Conservation (phyloP, 139 green algal species). For the Choricystis sp. region DNA sequence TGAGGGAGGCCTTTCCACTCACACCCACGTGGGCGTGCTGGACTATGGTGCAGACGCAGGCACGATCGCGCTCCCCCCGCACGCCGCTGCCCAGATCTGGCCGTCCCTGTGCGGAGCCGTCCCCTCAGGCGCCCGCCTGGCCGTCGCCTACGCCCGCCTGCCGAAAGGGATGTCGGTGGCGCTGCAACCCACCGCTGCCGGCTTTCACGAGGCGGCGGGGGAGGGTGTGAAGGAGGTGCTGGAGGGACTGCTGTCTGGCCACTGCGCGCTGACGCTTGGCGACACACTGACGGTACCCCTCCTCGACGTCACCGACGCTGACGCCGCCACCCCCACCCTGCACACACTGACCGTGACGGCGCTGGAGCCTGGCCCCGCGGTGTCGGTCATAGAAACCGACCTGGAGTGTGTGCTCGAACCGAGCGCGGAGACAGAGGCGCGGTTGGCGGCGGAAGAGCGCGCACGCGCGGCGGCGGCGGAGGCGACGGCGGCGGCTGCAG, state of each 20-base stretch:
- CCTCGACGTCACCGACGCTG: too few relatives aligned
- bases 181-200: background rate
- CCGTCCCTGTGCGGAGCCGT: background rate
- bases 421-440: background rate
- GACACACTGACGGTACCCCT: background rate
- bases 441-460: too few relatives aligned
- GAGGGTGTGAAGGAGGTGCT: background rate
- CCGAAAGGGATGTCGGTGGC: background rate
- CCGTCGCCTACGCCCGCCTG: background rate
- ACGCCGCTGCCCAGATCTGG: background rate
- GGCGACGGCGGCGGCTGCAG: background rate
- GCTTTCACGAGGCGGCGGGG: background rate
- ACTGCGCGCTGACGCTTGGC: background rate
- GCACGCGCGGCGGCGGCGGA: too few relatives aligned
- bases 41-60: background rate
- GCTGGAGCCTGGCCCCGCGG: background rate
- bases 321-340: too few relatives aligned
- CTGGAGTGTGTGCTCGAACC: background rate
- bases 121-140: background rate
- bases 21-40: background rate
- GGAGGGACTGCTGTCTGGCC: background rate
- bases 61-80: background rate
- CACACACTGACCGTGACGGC: too few relatives aligned
- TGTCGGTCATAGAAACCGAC: background rate
- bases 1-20: too few relatives aligned